Percentiles rank a stretch among this genome's conserved stretches.
Conservation (phyloP, 495 filamentous ascomycete species). For the Staphylotrichum longicolle region DNA sequence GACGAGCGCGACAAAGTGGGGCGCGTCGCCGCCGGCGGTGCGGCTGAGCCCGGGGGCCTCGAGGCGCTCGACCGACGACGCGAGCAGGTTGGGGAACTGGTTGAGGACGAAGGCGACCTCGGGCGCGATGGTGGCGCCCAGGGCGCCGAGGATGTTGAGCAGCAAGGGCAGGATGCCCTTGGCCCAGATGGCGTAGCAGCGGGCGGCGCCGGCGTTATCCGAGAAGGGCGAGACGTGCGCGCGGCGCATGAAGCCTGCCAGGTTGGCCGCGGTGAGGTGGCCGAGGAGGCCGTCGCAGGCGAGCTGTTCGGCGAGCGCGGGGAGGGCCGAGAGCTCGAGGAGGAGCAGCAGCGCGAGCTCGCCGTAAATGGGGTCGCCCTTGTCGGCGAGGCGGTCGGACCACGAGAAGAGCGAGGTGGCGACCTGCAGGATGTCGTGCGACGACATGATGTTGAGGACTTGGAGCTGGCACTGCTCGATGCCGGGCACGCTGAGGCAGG, state of each 20-base stretch:
- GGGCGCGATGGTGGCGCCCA: slow-evolving; percentile 72
- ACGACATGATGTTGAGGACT: slow-evolving; percentile 61
- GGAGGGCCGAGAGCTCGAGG: slow-evolving; percentile 78
- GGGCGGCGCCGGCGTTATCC: slow-evolving; percentile 51
- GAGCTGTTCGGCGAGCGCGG: slow-evolving; percentile 80
- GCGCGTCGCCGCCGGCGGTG: slow-evolving; percentile 39
- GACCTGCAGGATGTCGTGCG: slow-evolving; percentile 71
- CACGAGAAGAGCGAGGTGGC: slow-evolving; percentile 89
- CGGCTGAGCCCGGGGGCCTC: slow-evolving; percentile 49
- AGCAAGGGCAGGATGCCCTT: slow-evolving; percentile 82
- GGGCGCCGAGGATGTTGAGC: slow-evolving; percentile 81
- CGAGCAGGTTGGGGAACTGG: slow-evolving; percentile 72
- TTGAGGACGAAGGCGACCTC: slow-evolving; percentile 86
- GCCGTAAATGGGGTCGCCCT: slow-evolving; percentile 89
- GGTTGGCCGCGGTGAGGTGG: slow-evolving; percentile 71
- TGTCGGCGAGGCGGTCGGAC: slow-evolving; percentile 73
- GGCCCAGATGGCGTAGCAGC: slow-evolving; percentile 82
- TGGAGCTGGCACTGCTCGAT: slow-evolving; percentile 60
- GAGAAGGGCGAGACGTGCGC: slow-evolving; percentile 66
- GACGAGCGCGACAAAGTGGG: slow-evolving; percentile 61
- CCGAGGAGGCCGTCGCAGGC: slow-evolving; percentile 79
- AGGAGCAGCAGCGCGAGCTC: slow-evolving; percentile 85
- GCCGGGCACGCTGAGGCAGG: slow-evolving; percentile 68
- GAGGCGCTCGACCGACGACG: slow-evolving; percentile 60
- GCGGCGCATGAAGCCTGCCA: slow-evolving; percentile 67